Percentiles rank a stretch among this genome's conserved stretches.
phyloP scores from a whole-genome alignment of 2,329 filamentous ascomycete species.

The Elsinoe necatrix region DNA sequence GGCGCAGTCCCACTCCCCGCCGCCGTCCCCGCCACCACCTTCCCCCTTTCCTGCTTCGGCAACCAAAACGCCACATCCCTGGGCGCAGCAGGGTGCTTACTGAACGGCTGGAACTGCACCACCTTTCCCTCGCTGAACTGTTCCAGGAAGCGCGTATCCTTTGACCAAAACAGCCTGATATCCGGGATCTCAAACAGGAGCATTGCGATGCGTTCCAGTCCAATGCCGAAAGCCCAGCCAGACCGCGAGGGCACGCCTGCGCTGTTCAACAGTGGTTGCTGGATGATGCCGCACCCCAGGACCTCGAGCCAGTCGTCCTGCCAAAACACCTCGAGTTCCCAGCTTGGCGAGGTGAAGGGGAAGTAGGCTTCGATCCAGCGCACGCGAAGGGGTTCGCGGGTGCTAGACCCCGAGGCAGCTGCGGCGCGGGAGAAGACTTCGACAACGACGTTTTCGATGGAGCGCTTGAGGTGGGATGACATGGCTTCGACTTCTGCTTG shows the following conservation, averaged over 20 bases:
- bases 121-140: slow-evolving; percentile 59
- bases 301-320: slow-evolving; percentile 93
- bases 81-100: slow-evolving; percentile 78
- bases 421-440: slow-evolving; percentile 75
- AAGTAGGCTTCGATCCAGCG: slow-evolving; percentile 97
- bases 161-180: slow-evolving; percentile 93
- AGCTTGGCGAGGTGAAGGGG: slow-evolving; percentile 90
- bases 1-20: slow-evolving; percentile 27
- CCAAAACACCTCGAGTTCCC: slow-evolving; percentile 95
- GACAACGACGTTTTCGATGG: slow-evolving; percentile 80
- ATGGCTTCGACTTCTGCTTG: slow-evolving; percentile 73
- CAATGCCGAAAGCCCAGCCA: slow-evolving; percentile 93
- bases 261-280: slow-evolving; percentile 70
- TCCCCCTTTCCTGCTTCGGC: slow-evolving; percentile 21
- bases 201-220: slow-evolving; percentile 94
- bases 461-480: slow-evolving; percentile 76
- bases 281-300: slow-evolving; percentile 82
- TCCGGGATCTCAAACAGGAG: slow-evolving; percentile 92
- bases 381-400: slow-evolving; percentile 58
- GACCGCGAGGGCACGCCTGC: slow-evolving; percentile 66
- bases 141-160: slow-evolving; percentile 71
- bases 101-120: slow-evolving; percentile 72
- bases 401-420: slow-evolving; percentile 45
- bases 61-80: slow-evolving; percentile 97
- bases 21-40: slow-evolving; percentile 23